These are phyloP conservation scores for Trichomonascaceae sp. DNA, from an alignment of 1,139 yeast species.

Conservation along the genomic window DNA sequence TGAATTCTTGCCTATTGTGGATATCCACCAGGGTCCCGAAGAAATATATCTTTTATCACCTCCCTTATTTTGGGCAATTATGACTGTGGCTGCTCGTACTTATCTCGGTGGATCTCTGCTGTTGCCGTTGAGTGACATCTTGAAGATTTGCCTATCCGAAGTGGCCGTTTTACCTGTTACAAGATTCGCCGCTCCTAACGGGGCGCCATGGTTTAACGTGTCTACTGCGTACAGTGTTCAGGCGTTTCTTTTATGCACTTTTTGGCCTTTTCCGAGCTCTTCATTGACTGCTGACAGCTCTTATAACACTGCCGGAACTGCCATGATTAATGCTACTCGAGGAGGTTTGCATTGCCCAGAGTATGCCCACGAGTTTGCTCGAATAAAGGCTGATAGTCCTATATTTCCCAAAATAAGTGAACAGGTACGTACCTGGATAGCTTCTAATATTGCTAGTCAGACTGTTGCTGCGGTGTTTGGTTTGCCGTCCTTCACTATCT, in stretches of 20 bases:
- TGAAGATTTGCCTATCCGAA: conserved; percentile 75
- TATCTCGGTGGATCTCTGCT: conserved; percentile 42
- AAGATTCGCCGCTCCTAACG: conserved; percentile 56
- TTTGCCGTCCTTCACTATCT: conserved; percentile 84
- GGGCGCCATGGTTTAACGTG: conserved; percentile 70
- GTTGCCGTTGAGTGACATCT: conserved; percentile 53
- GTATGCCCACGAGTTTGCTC: conserved; percentile 47
- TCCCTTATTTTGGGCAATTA: conserved; percentile 87
- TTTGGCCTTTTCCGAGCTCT: conserved; percentile 95
- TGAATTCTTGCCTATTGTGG: conserved; percentile 82
- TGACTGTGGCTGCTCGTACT: conserved; percentile 73
- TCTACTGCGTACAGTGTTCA: conserved; percentile 94
- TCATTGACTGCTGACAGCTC: conserved; percentile 92
- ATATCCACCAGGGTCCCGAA: conserved; percentile 75
- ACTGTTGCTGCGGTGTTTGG: conserved; percentile 89
- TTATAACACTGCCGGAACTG: conserved; percentile 91
- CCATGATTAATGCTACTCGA: conserved; percentile 83
- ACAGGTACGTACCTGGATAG: conserved; percentile 86
- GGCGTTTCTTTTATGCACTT: conserved; percentile 78
- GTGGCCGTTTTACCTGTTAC: conserved; percentile 88
- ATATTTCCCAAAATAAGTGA: conserved; percentile 50
- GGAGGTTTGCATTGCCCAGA: conserved; percentile 85
- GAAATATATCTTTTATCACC: conserved; percentile 73
- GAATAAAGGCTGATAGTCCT: conserved; percentile 32
- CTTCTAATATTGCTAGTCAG: conserved; percentile 85